Conservation (phyloP, 2,329 filamentous ascomycete genomes). For the Aspergillus glaucus region DNA sequence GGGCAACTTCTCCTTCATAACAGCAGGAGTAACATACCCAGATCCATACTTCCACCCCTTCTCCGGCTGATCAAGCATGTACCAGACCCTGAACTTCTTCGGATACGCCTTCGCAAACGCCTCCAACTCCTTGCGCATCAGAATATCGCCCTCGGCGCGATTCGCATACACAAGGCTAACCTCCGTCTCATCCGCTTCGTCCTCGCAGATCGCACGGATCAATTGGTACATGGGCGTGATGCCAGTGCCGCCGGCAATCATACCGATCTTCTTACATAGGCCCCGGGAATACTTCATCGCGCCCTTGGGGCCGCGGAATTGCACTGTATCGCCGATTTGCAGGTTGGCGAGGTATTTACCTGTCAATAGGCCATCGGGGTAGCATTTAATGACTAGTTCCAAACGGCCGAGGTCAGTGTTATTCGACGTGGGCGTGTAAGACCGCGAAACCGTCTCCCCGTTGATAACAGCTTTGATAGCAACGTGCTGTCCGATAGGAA, state of each 20-base stretch:
- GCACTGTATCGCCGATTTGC: slow-evolving; percentile 26
- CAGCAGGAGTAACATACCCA: slow-evolving; percentile 48
- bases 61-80: slow-evolving; percentile 48
- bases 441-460: slow-evolving; percentile 43
- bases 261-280: slow-evolving; percentile 28
- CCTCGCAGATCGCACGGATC: slow-evolving; percentile 58
- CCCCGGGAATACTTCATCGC: slow-evolving; percentile 25
- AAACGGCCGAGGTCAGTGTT: slow-evolving; percentile 26
- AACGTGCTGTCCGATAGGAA: slow-evolving; percentile 54
- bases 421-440: slow-evolving; percentile 47
- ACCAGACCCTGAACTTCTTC: slow-evolving; percentile 50
- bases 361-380: slow-evolving; percentile 29
- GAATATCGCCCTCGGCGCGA: slow-evolving; percentile 53
- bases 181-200: slow-evolving; percentile 52
- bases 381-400: slow-evolving; percentile 32
- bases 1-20: slow-evolving; percentile 48
- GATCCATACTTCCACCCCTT: slow-evolving; percentile 43
- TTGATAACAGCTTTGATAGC: slow-evolving; percentile 46
- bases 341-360: slow-evolving; percentile 27
- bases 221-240: slow-evolving; percentile 55
- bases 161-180: slow-evolving; percentile 57
- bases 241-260: slow-evolving; percentile 36
- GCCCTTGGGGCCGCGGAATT: slow-evolving; percentile 33
- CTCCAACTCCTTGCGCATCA: slow-evolving; percentile 53
- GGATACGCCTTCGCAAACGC: slow-evolving; percentile 46